These are phyloP conservation scores for Pythium monospermum DNA, from an alignment of 352 stramenopile genomes.

Conservation along the genomic window DNA sequence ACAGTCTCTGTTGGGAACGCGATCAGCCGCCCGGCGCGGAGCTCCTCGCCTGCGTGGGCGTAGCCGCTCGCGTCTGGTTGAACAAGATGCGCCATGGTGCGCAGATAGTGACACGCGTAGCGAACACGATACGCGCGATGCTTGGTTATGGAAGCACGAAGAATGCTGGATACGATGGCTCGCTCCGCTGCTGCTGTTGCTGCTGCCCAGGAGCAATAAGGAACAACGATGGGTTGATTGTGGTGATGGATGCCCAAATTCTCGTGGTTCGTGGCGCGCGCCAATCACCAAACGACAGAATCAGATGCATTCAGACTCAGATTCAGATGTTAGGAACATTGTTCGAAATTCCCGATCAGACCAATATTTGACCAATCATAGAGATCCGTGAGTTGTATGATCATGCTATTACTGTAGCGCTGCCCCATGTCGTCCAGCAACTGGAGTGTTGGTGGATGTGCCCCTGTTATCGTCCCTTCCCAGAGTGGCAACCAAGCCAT, in stretches of 20 bases:
- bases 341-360: too few relatives aligned
- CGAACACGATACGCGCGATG: not conserved
- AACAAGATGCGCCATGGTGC: conserved; percentile 44
- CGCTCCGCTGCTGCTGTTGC: too few relatives aligned
- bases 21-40: conserved; percentile 79
- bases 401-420: too few relatives aligned
- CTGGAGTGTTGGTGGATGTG: too few relatives aligned
- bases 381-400: too few relatives aligned
- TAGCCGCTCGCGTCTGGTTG: conserved; percentile 41
- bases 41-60: conserved; percentile 44
- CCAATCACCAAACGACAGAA: not conserved
- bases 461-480: too few relatives aligned
- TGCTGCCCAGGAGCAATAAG: not conserved
- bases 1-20: conserved; percentile 99
- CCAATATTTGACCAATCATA: too few relatives aligned
- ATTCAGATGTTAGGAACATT: too few relatives aligned
- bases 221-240: not conserved
- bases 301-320: not conserved
- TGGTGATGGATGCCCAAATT: not conserved
- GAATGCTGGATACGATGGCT: conserved; percentile 5
- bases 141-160: not conserved
- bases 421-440: too few relatives aligned
- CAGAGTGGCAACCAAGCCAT: too few relatives aligned
- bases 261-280: not conserved
- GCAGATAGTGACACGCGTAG: not conserved